Conservation (phyloP, 768 basidiomycete genomes). For the Rickenella mellea region DNA sequence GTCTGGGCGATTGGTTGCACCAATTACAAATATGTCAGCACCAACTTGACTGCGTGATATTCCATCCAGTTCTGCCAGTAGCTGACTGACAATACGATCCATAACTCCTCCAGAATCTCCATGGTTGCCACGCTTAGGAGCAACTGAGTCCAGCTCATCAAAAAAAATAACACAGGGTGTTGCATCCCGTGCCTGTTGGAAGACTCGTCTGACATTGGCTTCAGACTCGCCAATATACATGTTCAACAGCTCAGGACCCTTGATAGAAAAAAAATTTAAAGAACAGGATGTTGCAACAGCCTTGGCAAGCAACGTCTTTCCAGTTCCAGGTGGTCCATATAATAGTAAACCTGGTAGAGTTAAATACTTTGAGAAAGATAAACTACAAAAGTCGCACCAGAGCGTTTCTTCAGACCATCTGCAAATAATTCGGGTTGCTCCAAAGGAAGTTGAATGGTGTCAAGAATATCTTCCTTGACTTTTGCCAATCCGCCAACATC, state of each 20-base stretch:
- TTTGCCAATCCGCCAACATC: conserved; percentile 87
- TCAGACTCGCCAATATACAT: conserved; percentile 99
- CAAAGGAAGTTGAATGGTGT: conserved; percentile 89
- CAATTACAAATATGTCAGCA: conserved; percentile 84
- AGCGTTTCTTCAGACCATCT: conserved; percentile 89
- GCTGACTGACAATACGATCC: conserved; percentile 94
- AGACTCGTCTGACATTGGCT: conserved; percentile 90
- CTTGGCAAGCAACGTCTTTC: conserved; percentile 91
- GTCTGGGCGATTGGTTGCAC: conserved; percentile 92
- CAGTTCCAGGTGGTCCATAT: conserved; percentile 93
- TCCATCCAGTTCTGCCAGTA: conserved; percentile 89
- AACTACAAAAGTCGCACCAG: conserved; percentile 41
- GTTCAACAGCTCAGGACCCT: conserved; percentile 90
- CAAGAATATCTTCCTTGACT: conserved; percentile 88
- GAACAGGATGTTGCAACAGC: conserved; percentile 94
- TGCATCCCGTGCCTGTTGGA: conserved; percentile 86
- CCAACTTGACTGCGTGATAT: conserved; percentile 57
- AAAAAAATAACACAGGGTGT: conserved; percentile 95
- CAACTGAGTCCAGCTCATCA: conserved; percentile 91
- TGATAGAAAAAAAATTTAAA: conserved; percentile 94
- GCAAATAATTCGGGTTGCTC: conserved; percentile 86
- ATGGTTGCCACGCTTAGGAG: conserved; percentile 89
- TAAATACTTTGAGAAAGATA: background rate
- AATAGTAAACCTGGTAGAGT: conserved; percentile 62
- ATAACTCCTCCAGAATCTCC: conserved; percentile 97